phyloP scores from a whole-genome alignment of 768 basidiomycete genomes.

The Lentinula sp. region DNA sequence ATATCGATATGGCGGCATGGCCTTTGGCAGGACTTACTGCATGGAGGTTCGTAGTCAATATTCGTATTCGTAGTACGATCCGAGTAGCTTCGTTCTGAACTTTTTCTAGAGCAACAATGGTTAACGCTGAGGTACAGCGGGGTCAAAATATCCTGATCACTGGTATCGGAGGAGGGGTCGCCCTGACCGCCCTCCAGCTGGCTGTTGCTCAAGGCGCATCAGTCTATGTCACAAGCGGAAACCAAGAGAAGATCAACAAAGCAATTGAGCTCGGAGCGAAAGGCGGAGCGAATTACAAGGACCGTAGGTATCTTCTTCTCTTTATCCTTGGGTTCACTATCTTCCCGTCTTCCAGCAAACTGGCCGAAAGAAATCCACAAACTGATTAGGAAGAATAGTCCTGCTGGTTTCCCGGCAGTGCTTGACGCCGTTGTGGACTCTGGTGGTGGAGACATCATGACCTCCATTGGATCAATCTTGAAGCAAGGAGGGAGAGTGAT shows the following conservation, averaged over 20 bases:
- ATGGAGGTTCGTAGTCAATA: slow-evolving; percentile 54
- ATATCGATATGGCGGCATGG: slow-evolving; percentile 69
- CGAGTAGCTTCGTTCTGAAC: neutral
- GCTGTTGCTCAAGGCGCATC: slow-evolving; percentile 69
- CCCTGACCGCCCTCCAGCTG: slow-evolving; percentile 67
- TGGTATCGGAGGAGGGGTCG: slow-evolving; percentile 82
- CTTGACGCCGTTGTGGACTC: slow-evolving; percentile 67
- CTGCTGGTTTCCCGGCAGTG: slow-evolving; percentile 14
- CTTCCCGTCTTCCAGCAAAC: slow-evolving; percentile 25
- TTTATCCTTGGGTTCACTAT: neutral
- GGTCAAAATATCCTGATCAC: slow-evolving; percentile 78
- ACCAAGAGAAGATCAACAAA: slow-evolving; percentile 58
- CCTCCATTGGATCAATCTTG: slow-evolving; percentile 39
- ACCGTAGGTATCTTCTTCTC: slow-evolving; percentile 29
- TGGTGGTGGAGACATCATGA: slow-evolving; percentile 61
- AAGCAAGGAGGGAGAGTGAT: slow-evolving; percentile 54
- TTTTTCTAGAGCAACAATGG: slow-evolving; percentile 49
- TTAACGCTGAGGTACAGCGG: slow-evolving; percentile 55
- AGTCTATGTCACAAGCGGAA: slow-evolving; percentile 81
- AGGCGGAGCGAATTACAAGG: slow-evolving; percentile 72
- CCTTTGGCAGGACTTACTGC: slow-evolving; percentile 76
- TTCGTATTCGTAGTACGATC: neutral
- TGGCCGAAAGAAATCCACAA: slow-evolving; percentile 46
- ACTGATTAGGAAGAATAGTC: slow-evolving; percentile 30
- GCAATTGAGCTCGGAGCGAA: slow-evolving; percentile 66